These are phyloP conservation scores for Lactuca saligna DNA, from an alignment of 129 eudicot genomes.

Conservation along the genomic window DNA sequence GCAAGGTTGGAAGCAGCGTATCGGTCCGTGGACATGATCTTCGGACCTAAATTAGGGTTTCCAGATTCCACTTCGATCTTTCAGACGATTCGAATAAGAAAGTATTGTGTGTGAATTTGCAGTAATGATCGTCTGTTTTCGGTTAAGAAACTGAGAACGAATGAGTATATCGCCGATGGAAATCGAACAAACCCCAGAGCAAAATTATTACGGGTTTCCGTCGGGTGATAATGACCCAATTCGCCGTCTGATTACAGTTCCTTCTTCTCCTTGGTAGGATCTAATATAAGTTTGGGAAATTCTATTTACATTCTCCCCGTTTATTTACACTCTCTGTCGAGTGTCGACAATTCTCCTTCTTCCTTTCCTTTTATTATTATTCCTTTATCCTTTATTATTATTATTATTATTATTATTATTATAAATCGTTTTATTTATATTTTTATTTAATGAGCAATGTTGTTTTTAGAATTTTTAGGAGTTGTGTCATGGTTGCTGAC, in stretches of 20 bases:
- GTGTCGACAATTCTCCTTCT: background rate
- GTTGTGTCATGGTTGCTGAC: too few relatives aligned
- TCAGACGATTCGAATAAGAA: background rate
- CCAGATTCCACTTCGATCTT: background rate
- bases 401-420: too few relatives aligned
- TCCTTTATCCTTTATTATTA: too few relatives aligned
- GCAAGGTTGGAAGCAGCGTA: constrained; percentile 44
- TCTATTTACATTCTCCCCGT: background rate
- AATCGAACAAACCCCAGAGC: background rate
- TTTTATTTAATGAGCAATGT: too few relatives aligned
- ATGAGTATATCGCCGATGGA: background rate
- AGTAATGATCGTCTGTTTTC: background rate
- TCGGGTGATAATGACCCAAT: constrained; percentile 8
- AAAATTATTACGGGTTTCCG: background rate
- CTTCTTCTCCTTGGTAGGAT: constrained; percentile 1
- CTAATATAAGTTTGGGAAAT: background rate
- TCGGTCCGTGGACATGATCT: constrained; percentile 48
- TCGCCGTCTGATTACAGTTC: constrained; percentile 10
- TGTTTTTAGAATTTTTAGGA: too few relatives aligned
- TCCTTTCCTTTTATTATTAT: background rate
- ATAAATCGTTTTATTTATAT: background rate
- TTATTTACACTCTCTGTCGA: background rate
- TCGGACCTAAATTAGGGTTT: constrained; percentile 28
- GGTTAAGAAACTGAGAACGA: constrained; percentile 14
- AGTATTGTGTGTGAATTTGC: constrained; percentile 1